Base-by-base conservation (phyloP, 805 yeast species). In the Metschnikowia kunwiensis region DNA sequence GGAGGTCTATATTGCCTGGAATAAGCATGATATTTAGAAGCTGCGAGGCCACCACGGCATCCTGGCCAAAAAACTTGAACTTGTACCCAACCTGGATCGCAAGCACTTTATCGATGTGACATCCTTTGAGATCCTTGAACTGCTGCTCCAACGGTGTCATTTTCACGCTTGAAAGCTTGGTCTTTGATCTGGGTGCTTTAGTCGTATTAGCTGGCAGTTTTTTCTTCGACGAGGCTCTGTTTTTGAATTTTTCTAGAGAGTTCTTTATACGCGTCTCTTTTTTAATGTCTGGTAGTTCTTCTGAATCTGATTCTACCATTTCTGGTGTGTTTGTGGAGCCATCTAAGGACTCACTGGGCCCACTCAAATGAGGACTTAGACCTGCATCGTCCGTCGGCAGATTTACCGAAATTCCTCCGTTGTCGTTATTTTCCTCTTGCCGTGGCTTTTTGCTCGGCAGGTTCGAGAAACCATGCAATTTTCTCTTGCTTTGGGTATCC, bases 21-120 rank as follows among this genome's bases (percentile, higher is more conserved):
- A 86, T 68, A 15, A 82, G 65, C 77, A 79, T 80, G 27, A 86
- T 82, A 42, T 82, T 79, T 22, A 88, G 58, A 9, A 82, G 70
- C 31, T 70, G 63, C 9, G 94, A 72, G 0, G 82, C 96, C 4
- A 65, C 62, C 10, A 67, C 70, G 0, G 97, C 97, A 60, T 91
- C 97, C 36, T 79, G 72, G 0, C 95, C 96, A 55, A 77, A 86
- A 43, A 89, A 80, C 52, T 85, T 86, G 62, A 79, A 93, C 58
- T 87, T 88, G 63, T 91, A 93, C 0, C 98, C 98, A 3, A 86
- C 94, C 55, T 93, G 93, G 17, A 91, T 71, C 0, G 93, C 80
- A 7, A 93, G 63, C 1, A 93, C 48, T 34, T 85, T 85, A 47
- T 86, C 95, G 34, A 53, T 53, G 53, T 91, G 63, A 2, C 59